Conservation (phyloP, 441 rosid species). For the Gossypium davidsonii region DNA sequence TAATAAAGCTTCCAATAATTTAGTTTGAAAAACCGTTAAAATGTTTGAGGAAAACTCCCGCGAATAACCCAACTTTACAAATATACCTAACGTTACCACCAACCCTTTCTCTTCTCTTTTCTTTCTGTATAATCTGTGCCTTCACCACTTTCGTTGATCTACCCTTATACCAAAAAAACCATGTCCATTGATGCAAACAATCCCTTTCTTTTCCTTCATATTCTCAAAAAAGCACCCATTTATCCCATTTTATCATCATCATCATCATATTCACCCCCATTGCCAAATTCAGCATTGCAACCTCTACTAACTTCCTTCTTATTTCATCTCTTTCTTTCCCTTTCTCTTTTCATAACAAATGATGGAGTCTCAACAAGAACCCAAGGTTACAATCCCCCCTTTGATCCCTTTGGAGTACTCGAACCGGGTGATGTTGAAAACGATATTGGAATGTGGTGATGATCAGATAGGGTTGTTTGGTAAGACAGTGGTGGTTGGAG, state of each 20-base stretch:
- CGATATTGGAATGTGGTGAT: conserved; percentile 43
- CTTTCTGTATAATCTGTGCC: neutral
- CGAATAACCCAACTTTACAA: conserved; percentile 42
- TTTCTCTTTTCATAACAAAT: neutral
- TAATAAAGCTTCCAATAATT: neutral
- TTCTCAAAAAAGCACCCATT: conserved; percentile 35
- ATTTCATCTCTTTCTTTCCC: neutral
- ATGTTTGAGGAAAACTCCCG: conserved; percentile 33
- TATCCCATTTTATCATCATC: conserved; percentile 16
- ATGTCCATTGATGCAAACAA: conserved; percentile 33
- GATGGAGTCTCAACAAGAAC: conserved; percentile 34
- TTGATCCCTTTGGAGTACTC: conserved; percentile 44
- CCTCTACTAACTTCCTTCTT: conserved; percentile 6
- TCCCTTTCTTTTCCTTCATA: conserved; percentile 56
- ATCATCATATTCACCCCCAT: conserved; percentile 26
- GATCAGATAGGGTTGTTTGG: conserved; percentile 42
- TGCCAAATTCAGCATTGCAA: conserved; percentile 6
- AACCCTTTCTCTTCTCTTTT: neutral
- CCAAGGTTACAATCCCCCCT: neutral
- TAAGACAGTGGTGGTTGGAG: conserved; percentile 63
- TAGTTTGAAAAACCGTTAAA: conserved; percentile 7
- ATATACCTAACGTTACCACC: conserved; percentile 62
- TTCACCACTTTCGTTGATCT: neutral
- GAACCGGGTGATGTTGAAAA: conserved; percentile 51
- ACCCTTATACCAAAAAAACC: neutral